Conservation (phyloP, 352 stramenopile species). For the Phytophthora ohioensis region DNA sequence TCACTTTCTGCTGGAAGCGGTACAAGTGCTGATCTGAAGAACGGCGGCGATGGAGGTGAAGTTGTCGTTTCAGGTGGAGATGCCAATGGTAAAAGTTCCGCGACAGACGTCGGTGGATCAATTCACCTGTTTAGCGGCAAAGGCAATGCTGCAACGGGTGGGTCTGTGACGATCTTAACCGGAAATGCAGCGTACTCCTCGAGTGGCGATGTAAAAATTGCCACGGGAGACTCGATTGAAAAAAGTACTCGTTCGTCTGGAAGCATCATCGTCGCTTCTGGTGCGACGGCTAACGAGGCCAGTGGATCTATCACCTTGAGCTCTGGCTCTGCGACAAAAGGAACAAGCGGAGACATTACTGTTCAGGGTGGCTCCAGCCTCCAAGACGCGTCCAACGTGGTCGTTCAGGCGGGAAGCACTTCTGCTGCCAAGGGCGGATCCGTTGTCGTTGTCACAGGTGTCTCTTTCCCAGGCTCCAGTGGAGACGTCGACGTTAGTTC, state of each 20-base stretch:
- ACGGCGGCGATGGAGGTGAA: conserved; percentile 75
- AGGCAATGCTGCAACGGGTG: conserved; percentile 60
- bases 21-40: conserved; percentile 52
- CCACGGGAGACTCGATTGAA: conserved; percentile 58
- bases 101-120: conserved; percentile 60
- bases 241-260: conserved; percentile 50
- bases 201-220: conserved; percentile 70
- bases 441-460: conserved; percentile 53
- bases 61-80: conserved; percentile 71
- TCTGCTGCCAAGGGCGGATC: conserved; percentile 57
- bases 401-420: conserved; percentile 61
- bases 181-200: conserved; percentile 67
- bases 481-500: conserved; percentile 72
- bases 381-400: conserved; percentile 56
- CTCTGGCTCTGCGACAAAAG: conserved; percentile 51
- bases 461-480: conserved; percentile 56
- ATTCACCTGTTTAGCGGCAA: conserved; percentile 58
- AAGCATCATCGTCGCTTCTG: conserved; percentile 54
- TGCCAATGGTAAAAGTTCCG: conserved; percentile 52
- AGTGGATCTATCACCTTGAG: conserved; percentile 52
- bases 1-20: conserved; percentile 53
- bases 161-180: conserved; percentile 55
- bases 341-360: conserved; percentile 66
- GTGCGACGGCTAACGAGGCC: conserved; percentile 50
- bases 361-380: conserved; percentile 54